These are phyloP conservation scores for Penicillium sp. DNA, from an alignment of 2,329 filamentous ascomycete species.

Conservation along the genomic window DNA sequence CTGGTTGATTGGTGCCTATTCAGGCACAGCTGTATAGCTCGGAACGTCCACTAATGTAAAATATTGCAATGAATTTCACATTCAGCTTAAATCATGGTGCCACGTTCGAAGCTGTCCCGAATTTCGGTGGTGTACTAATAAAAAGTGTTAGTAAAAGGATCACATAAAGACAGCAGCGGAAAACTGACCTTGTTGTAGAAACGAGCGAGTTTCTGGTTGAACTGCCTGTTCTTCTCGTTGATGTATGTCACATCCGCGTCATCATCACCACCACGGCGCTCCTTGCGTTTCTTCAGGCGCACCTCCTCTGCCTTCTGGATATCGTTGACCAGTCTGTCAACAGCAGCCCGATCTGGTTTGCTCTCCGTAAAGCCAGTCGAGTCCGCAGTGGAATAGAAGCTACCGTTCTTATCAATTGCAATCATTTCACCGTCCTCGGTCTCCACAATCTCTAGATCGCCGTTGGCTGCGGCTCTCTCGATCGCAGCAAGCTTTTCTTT, in stretches of 20 bases:
- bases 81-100: slow-evolving; percentile 76
- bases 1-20: not conserved
- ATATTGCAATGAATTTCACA: slow-evolving; percentile 18
- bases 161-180: not conserved
- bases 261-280: slow-evolving; percentile 76
- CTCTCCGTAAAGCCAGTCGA: slow-evolving; percentile 77
- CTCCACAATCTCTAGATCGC: slow-evolving; percentile 89
- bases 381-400: slow-evolving; percentile 86
- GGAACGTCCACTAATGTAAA: slow-evolving; percentile 16
- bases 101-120: slow-evolving; percentile 93
- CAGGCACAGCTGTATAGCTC: not conserved
- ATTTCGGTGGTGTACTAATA: slow-evolving; percentile 85
- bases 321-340: slow-evolving; percentile 84
- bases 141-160: slow-evolving; percentile 13
- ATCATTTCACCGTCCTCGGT: slow-evolving; percentile 93
- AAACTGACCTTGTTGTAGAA: slow-evolving; percentile 83
- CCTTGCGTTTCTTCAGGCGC: slow-evolving; percentile 78
- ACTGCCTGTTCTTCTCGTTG: slow-evolving; percentile 99
- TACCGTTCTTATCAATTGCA: slow-evolving; percentile 85
- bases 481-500: slow-evolving; percentile 80
- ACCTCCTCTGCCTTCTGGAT: slow-evolving; percentile 84
- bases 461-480: slow-evolving; percentile 77
- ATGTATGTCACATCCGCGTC: slow-evolving; percentile 95
- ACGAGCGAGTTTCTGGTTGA: slow-evolving; percentile 92
- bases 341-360: slow-evolving; percentile 79